phyloP scores from a whole-genome alignment of 1,284 basidiomycete genomes.

The Moesziomyces sp. region DNA sequence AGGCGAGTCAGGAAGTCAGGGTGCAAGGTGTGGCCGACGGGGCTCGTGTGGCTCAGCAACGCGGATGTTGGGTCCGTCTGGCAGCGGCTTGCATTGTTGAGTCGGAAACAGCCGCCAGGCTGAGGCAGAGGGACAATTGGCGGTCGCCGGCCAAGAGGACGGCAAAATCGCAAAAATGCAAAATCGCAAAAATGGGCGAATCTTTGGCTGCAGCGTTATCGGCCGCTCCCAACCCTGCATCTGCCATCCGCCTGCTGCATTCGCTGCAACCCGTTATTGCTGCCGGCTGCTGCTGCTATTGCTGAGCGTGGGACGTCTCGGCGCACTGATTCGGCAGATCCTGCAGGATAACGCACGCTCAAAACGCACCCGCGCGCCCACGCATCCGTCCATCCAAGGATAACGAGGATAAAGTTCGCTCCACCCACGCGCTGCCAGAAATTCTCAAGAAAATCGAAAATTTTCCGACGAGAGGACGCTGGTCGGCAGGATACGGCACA shows the following conservation, averaged over 20 bases:
- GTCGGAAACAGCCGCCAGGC: neutral
- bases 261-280: too few species aligned
- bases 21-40: neutral
- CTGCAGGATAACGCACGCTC: neutral
- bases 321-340: neutral
- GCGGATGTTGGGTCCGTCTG: neutral
- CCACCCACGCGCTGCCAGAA: neutral
- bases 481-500: neutral
- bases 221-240: neutral
- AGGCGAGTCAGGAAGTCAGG: neutral
- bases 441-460: neutral
- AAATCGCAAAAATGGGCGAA: neutral
- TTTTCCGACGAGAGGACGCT: neutral
- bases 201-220: neutral
- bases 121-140: neutral
- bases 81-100: too few species aligned
- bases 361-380: too few species aligned
- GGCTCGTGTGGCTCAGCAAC: neutral
- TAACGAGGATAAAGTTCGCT: neutral
- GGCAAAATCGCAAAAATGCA: neutral
- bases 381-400: neutral
- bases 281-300: neutral
- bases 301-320: neutral
- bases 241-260: neutral
- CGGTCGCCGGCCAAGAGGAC: neutral